Conservation (phyloP, 768 basidiomycete genomes). For the Termitomyces sp. region DNA sequence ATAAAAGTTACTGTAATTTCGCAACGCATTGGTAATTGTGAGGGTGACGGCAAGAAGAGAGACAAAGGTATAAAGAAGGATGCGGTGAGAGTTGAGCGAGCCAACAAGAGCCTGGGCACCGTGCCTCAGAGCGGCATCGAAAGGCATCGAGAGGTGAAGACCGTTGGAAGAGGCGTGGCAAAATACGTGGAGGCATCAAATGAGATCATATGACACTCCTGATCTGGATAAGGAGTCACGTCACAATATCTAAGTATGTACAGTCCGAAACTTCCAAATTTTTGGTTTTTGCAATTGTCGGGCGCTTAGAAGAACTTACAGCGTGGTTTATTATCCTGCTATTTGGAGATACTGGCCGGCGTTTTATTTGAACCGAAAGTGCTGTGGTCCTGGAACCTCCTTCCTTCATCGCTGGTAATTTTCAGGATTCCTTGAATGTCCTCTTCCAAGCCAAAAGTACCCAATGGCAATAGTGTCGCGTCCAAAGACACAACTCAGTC, state of each 20-base stretch:
- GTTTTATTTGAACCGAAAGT: neutral
- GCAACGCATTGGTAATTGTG: slow-evolving; percentile 75
- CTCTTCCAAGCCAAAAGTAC: neutral
- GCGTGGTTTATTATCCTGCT: neutral
- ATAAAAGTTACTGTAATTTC: slow-evolving; percentile 88
- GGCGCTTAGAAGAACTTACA: neutral
- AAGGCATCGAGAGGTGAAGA: slow-evolving; percentile 34
- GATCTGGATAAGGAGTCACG: neutral
- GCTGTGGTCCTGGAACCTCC: neutral
- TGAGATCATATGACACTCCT: neutral
- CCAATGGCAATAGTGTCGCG: neutral
- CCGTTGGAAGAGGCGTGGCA: neutral
- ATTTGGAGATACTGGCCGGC: neutral
- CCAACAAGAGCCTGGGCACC: slow-evolving; percentile 43
- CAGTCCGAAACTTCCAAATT: too few species aligned
- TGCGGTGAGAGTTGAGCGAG: slow-evolving; percentile 53
- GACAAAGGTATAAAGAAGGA: slow-evolving; percentile 62
- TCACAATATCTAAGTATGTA: neutral
- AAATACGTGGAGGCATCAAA: neutral
- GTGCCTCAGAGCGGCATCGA: slow-evolving; percentile 43
- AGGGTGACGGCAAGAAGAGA: slow-evolving; percentile 67
- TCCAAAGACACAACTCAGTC: neutral
- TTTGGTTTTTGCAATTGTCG: too few species aligned
- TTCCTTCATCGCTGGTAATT: neutral
- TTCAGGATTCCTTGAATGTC: neutral